Conservation (phyloP, 2,329 filamentous ascomycete species). For the Dendrostoma leiphaemia region DNA sequence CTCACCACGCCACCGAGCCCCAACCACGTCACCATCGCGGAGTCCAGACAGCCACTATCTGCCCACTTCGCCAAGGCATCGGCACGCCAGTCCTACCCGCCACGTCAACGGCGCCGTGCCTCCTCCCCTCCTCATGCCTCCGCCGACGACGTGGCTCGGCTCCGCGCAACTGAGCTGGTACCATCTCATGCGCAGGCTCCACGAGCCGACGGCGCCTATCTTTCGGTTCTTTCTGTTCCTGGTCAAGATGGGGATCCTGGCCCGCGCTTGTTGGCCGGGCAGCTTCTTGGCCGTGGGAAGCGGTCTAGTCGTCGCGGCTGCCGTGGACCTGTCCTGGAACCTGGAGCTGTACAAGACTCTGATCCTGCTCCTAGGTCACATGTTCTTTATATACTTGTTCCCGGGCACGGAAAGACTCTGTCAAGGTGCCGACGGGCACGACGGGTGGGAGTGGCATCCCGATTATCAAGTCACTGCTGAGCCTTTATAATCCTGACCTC, state of each 20-base stretch:
- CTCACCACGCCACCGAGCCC: constrained; percentile 29
- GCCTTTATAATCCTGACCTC: not conserved
- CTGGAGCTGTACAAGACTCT: constrained; percentile 9
- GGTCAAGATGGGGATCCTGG: constrained; percentile 64
- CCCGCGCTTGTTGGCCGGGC: constrained; percentile 69
- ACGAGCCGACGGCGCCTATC: constrained; percentile 20
- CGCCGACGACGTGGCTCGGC: constrained; percentile 37
- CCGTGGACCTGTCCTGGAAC: constrained; percentile 52
- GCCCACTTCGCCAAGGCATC: constrained; percentile 20
- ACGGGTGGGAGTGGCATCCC: constrained; percentile 14
- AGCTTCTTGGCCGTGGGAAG: constrained; percentile 64
- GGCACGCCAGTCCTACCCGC: constrained; percentile 10
- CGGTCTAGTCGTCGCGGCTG: constrained; percentile 67
- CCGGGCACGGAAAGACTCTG: constrained; percentile 6
- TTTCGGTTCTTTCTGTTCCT: constrained; percentile 63
- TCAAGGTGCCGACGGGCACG: not conserved
- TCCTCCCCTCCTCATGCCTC: constrained; percentile 49
- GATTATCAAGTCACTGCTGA: not conserved
- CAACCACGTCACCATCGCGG: constrained; percentile 38
- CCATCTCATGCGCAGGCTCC: not conserved
- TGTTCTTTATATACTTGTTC: constrained; percentile 6
- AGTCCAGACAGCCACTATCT: constrained; percentile 34
- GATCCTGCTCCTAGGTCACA: constrained; percentile 9
- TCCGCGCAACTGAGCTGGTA: constrained; percentile 26
- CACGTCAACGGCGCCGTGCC: constrained; percentile 19